A percentile compares a stretch with the other conserved stretches of the same genome.
These are phyloP conservation scores for Penicillium waksmanii DNA, from an alignment of 495 filamentous ascomycete species.

Conservation along the genomic window DNA sequence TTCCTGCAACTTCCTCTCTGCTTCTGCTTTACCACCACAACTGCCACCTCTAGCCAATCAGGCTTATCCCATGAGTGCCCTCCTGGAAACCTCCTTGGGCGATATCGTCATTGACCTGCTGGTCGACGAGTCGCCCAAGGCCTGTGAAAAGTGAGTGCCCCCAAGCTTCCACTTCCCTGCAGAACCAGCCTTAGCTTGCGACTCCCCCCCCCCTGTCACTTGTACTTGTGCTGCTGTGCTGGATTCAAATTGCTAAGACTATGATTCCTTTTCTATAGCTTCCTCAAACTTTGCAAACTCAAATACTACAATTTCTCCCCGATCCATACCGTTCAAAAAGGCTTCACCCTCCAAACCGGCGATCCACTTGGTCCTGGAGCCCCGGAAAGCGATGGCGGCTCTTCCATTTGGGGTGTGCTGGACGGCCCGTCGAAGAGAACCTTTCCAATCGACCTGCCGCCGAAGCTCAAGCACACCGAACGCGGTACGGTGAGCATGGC, in stretches of 20 bases:
- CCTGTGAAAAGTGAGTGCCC: conserved; percentile 83
- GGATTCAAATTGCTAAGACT: conserved; percentile 53
- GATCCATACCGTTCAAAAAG: conserved; percentile 82
- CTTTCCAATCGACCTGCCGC: conserved; percentile 81
- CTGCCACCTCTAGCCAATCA: conserved; percentile 3
- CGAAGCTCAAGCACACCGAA: conserved; percentile 82
- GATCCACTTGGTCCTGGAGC: conserved; percentile 87
- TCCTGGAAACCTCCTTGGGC: conserved; percentile 88
- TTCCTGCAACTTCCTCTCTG: background rate
- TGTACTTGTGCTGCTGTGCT: too few relatives aligned
- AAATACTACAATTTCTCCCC: conserved; percentile 99
- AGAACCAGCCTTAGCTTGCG: background rate
- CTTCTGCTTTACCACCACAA: background rate
- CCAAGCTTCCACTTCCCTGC: conserved; percentile 9
- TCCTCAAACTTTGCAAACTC: conserved; percentile 94
- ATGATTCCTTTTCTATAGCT: conserved; percentile 59
- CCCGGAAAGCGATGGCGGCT: conserved; percentile 83
- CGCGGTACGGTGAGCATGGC: conserved; percentile 94
- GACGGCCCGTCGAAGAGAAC: conserved; percentile 71
- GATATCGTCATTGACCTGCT: conserved; percentile 93
- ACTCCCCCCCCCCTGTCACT: too few relatives aligned
- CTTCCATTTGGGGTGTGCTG: conserved; percentile 86
- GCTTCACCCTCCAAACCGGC: conserved; percentile 94
- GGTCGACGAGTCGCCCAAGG: conserved; percentile 81
- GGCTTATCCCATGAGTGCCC: conserved; percentile 66